Evolutionary conservation across 495 filamentous ascomycete genomes (phyloP).

Genomic region (Margaritispora aquatica): DNA sequence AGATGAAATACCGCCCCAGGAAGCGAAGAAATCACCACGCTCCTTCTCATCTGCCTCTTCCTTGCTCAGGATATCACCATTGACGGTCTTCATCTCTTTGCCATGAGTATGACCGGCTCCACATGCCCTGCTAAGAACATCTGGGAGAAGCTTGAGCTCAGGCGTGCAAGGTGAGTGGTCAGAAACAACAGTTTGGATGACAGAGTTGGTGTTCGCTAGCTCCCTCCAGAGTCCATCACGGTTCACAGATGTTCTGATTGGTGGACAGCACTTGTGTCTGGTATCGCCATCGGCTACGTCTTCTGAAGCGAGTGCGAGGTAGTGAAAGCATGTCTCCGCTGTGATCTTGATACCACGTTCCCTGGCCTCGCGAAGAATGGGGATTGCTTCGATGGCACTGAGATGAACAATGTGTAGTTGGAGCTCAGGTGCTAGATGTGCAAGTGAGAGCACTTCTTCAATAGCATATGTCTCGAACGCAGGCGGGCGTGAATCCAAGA

Average conservation of each 20-base stretch:
- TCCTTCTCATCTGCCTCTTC: slow-evolving; percentile 28
- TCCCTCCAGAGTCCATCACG: slow-evolving; percentile 88
- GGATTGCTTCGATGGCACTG: slow-evolving; percentile 87
- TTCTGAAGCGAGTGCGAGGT: slow-evolving; percentile 86
- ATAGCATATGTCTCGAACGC: slow-evolving; percentile 91
- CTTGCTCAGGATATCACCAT: slow-evolving; percentile 9
- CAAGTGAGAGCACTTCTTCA: slow-evolving; percentile 74
- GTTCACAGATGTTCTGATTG: slow-evolving; percentile 79
- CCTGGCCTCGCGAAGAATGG: slow-evolving; percentile 74
- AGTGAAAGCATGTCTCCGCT: slow-evolving; percentile 98
- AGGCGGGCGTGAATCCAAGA: slow-evolving; percentile 84
- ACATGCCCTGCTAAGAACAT: slow-evolving; percentile 41
- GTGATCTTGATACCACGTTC: slow-evolving; percentile 81
- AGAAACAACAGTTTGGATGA: slow-evolving; percentile 91
- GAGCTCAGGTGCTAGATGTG: slow-evolving; percentile 74
- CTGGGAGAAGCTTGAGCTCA: slow-evolving; percentile 81
- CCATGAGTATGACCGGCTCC: slow-evolving; percentile 23
- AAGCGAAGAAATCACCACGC: slow-evolving; percentile 83
- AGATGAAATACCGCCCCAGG: slow-evolving; percentile 93
- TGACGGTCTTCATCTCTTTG: slow-evolving; percentile 10
- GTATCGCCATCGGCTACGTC: slow-evolving; percentile 85
- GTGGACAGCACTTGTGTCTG: slow-evolving; percentile 95
- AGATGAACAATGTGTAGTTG: slow-evolving; percentile 93
- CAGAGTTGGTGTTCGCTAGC: slow-evolving; percentile 60
- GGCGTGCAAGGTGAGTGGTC: slow-evolving; percentile 97